A percentile compares a stretch with the other conserved stretches of the same genome.
phyloP scores from a whole-genome alignment of 345 rosid species.

The Cardiospermum halicacabum region DNA sequence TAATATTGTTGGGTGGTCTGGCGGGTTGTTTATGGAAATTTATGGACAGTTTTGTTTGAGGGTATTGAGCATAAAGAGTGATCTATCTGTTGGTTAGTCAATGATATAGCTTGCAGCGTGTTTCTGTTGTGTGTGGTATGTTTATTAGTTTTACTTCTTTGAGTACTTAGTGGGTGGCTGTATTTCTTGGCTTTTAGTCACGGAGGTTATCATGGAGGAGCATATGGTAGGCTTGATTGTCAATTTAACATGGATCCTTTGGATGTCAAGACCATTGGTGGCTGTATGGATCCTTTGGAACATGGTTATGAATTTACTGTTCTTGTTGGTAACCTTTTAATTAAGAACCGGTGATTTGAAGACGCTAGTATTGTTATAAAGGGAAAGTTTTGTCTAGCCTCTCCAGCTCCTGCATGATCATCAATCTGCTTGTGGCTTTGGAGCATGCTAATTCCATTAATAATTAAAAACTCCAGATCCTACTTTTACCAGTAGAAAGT shows the following conservation, averaged over 20 bases:
- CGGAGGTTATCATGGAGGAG: background rate
- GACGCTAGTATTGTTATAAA: background rate
- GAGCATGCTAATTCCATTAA: background rate
- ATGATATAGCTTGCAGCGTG: slow-evolving; percentile 1
- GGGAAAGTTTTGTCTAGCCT: slow-evolving; percentile 1
- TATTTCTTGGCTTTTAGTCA: background rate
- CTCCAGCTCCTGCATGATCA: background rate
- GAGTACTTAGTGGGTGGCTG: background rate
- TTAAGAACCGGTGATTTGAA: background rate
- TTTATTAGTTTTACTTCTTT: background rate
- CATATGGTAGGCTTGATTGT: no score
- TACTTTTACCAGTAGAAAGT: background rate
- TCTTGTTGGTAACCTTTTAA: background rate
- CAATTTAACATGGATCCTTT: no score
- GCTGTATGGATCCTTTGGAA: no score
- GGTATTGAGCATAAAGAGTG: background rate
- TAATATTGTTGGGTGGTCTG: background rate
- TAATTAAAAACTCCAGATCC: background rate
- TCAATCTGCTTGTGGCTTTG: background rate
- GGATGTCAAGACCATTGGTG: no score
- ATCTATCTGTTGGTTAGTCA: background rate
- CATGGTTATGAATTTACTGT: no score
- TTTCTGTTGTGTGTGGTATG: background rate
- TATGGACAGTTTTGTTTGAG: background rate
- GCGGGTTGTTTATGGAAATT: background rate